Evolutionary conservation across 495 filamentous ascomycete species (phyloP).

Genomic region (Lasiosphaeris hirsuta): DNA sequence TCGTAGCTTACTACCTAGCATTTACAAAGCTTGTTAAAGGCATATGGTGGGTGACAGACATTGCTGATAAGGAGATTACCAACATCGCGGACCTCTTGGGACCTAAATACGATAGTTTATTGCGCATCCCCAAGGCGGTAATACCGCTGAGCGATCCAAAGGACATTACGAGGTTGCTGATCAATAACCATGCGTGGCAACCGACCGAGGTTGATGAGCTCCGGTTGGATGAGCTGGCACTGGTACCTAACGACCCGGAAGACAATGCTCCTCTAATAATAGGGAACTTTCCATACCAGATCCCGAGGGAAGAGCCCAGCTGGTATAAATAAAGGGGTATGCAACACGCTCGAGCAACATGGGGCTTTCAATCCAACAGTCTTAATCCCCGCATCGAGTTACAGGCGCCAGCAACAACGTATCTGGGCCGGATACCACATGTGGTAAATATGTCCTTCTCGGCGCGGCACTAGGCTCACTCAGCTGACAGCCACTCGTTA

Average conservation of each 20-base stretch:
- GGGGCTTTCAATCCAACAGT: too few species aligned
- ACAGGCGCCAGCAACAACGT: too few species aligned
- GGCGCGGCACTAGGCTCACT: too few species aligned
- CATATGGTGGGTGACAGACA: constrained; percentile 46
- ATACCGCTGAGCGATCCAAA: constrained; percentile 14
- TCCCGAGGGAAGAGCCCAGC: too few species aligned
- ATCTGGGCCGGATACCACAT: too few species aligned
- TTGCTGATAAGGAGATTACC: constrained; percentile 37
- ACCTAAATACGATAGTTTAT: constrained; percentile 29
- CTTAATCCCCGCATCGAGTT: too few species aligned
- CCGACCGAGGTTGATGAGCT: constrained; percentile 41
- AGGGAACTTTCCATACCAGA: too few species aligned
- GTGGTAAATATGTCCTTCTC: too few species aligned
- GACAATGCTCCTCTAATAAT: too few species aligned
- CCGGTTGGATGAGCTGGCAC: constrained; percentile 34
- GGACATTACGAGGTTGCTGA: constrained; percentile 32
- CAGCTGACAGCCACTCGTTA: constrained; percentile 56
- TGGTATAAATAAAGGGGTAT: too few species aligned
- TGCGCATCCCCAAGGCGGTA: constrained; percentile 36
- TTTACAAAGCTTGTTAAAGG: constrained; percentile 37
- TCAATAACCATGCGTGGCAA: constrained; percentile 36
- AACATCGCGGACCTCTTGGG: constrained; percentile 38
- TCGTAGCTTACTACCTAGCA: constrained; percentile 45
- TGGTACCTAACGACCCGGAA: too few species aligned
- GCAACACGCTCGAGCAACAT: too few species aligned